Base-by-base conservation (phyloP, 371 early-diverging fungal genomes). In the Parasitella parasitica region DNA sequence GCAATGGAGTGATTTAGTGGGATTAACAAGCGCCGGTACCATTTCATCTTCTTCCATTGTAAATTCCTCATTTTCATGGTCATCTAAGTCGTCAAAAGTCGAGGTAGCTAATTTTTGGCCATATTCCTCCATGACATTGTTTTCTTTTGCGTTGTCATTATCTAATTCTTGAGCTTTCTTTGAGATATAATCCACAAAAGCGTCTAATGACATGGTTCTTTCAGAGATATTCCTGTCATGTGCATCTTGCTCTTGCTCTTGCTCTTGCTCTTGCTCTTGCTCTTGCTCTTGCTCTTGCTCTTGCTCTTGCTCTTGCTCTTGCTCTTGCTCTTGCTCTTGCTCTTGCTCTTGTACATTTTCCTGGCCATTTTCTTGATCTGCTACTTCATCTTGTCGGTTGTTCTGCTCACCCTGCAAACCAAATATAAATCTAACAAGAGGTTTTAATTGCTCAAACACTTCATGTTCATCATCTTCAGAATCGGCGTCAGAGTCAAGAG, bases 381-480 rank as follows among this genome's bases (percentile, higher is more conserved):
- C n/a, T 3, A 8, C 13, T 30, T 49, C 28, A 37, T 50, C 50
- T 48, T 22, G 13, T 30, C 11, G 30, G n/a, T 55, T 49, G 20
- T 38, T 3, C 28, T 34, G 16, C 13, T 12, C 28, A n/a, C 37
- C 46, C 36, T 54, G 28, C 37, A 48, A 52, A 38, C 54, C 59
- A 54, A 64, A 69, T 4, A 66, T 24, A 0, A 59, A 15, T 12
- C 60, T 28, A 4, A 66, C 55, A 1, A 61, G 32, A 16, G 34
- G 5, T 7, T 53, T 54, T 7, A 69, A 11, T 51, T 59, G 60
- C 9, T 43, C 18, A 43, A 22, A 18, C 18, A 43, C 43, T 1
- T 54, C 61, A 35, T 56, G 65, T 22, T 67, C 49, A 9, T 64
- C 54, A 11, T 28, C 52, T 28, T 59, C 59, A 32, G 26, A 24